A percentile compares a stretch with the other conserved stretches of the same genome.
Evolutionary conservation across 202 grass and related monocot genomes (phyloP).

Genomic region (Brachypodium distachyon): DNA sequence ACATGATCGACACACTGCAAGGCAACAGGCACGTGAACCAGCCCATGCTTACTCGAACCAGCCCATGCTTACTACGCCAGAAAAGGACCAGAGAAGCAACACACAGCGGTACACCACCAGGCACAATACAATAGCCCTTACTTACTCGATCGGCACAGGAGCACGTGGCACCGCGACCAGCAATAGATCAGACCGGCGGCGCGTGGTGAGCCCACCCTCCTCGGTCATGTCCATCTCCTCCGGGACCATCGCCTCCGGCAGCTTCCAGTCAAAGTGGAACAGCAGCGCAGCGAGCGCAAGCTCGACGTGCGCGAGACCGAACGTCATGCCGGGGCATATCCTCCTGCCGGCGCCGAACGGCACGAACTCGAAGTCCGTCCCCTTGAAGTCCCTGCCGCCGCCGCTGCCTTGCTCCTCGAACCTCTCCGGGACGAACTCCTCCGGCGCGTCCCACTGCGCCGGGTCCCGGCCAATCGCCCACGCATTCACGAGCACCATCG

Average conservation of each 20-base stretch:
- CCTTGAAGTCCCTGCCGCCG: background rate
- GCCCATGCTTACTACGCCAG: no score
- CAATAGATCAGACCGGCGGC: background rate
- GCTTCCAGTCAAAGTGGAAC: constrained; percentile 24
- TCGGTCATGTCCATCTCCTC: constrained; percentile 22
- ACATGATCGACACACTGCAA: no score
- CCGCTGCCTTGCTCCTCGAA: background rate
- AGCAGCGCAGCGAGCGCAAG: constrained; percentile 13
- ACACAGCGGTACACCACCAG: no score
- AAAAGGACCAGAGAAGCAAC: no score
- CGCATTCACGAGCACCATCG: constrained; percentile 24
- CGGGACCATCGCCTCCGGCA: background rate
- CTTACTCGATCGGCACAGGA: background rate
- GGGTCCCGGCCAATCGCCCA: constrained; percentile 24
- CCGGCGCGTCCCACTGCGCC: background rate
- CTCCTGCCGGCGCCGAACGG: constrained; percentile 23
- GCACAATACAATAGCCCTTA: background rate
- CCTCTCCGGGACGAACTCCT: constrained; percentile 27
- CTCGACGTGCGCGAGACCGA: constrained; percentile 14
- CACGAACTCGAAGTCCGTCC: constrained; percentile 10
- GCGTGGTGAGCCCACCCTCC: background rate
- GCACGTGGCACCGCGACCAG: background rate
- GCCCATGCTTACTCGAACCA: no score
- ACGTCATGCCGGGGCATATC: constrained; percentile 33
- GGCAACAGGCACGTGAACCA: no score